Conservation (phyloP, 768 basidiomycete species). For the Agaricus blazei region DNA sequence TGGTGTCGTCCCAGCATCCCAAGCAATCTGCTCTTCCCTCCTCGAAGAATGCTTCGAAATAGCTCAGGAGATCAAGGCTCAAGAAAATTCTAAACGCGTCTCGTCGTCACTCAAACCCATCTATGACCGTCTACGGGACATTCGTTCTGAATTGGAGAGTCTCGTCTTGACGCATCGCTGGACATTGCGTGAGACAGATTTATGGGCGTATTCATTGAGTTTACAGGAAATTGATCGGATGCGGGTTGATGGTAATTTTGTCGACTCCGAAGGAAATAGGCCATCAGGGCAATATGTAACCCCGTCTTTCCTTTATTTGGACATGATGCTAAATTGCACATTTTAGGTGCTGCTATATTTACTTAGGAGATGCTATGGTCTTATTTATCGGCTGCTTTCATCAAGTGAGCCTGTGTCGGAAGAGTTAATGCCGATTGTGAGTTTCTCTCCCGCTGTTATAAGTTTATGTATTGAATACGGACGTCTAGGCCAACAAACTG, state of each 20-base stretch:
- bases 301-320: slow-evolving; percentile 6
- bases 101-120: slow-evolving; percentile 84
- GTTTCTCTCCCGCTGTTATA: neutral
- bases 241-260: slow-evolving; percentile 95
- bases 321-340: neutral
- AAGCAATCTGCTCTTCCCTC: slow-evolving; percentile 86
- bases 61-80: slow-evolving; percentile 89
- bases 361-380: slow-evolving; percentile 90
- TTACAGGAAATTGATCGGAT: slow-evolving; percentile 96
- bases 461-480: neutral
- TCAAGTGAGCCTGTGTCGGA: slow-evolving; percentile 97
- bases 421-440: slow-evolving; percentile 93
- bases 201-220: slow-evolving; percentile 90
- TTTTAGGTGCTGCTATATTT: slow-evolving; percentile 86
- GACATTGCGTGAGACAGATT: slow-evolving; percentile 91
- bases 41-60: slow-evolving; percentile 98
- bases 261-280: slow-evolving; percentile 87
- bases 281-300: slow-evolving; percentile 94
- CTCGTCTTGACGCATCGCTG: slow-evolving; percentile 94
- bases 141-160: slow-evolving; percentile 85
- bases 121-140: slow-evolving; percentile 83
- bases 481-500: slow-evolving; percentile 82
- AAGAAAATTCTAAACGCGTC: slow-evolving; percentile 87
- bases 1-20: slow-evolving; percentile 85
- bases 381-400: slow-evolving; percentile 89